These are phyloP conservation scores for Pneumocystis sp. DNA, from an alignment of 1,139 yeast genomes.

Conservation along the genomic window DNA sequence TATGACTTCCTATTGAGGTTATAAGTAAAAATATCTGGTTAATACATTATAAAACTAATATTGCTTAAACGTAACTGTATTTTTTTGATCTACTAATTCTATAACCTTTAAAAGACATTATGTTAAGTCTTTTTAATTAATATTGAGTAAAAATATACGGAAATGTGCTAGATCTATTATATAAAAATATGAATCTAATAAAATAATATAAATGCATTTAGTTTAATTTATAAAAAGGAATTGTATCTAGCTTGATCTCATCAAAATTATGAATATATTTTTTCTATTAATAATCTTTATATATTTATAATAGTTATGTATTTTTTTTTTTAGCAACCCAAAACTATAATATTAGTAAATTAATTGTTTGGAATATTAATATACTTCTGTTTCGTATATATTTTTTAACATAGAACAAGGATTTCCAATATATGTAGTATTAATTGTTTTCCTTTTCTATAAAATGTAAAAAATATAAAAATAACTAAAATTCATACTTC, in stretches of 20 bases:
- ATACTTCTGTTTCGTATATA: constrained; percentile 36
- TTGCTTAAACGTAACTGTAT: not conserved
- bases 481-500: constrained; percentile 24
- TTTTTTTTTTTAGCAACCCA: constrained; percentile 34
- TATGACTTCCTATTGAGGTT: not conserved
- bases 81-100: not conserved
- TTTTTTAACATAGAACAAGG: constrained; percentile 39
- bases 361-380: not conserved
- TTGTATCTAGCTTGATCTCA: not conserved
- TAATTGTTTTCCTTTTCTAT: constrained; percentile 24
- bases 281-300: not conserved
- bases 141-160: not conserved
- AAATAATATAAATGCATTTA: not conserved
- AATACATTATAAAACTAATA: not conserved
- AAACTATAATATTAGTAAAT: constrained; percentile 28
- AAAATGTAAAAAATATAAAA: not conserved
- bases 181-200: not conserved
- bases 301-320: not conserved
- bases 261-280: constrained; percentile 6
- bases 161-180: not conserved
- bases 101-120: not conserved
- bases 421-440: constrained; percentile 45
- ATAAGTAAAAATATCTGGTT: not conserved
- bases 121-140: not conserved
- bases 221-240: not conserved